Evolutionary conservation across 2,329 filamentous ascomycete species (phyloP).

Genomic region (Neonectria sp.): DNA sequence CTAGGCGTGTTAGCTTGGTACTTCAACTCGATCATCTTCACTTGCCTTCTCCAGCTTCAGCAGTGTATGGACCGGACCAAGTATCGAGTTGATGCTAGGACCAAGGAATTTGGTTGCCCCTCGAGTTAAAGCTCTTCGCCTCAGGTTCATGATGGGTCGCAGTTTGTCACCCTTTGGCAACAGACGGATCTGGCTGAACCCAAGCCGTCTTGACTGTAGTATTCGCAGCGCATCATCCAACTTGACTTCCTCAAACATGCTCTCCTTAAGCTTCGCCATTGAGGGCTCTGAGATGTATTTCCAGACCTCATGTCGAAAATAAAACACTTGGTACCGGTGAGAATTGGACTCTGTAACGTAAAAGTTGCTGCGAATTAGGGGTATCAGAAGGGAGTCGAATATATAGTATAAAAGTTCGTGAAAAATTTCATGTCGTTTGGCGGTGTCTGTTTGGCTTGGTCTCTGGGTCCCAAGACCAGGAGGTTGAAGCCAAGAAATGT

Average conservation of each 20-base stretch:
- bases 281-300: slow-evolving; percentile 81
- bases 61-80: slow-evolving; percentile 82
- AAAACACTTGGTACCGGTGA: slow-evolving; percentile 88
- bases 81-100: slow-evolving; percentile 62
- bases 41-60: slow-evolving; percentile 84
- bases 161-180: slow-evolving; percentile 85
- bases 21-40: neutral
- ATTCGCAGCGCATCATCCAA: slow-evolving; percentile 68
- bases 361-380: slow-evolving; percentile 88
- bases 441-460: slow-evolving; percentile 78
- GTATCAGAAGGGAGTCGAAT: slow-evolving; percentile 92
- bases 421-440: slow-evolving; percentile 85
- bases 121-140: slow-evolving; percentile 70
- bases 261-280: slow-evolving; percentile 74
- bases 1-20: slow-evolving; percentile 45
- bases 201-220: slow-evolving; percentile 75
- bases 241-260: slow-evolving; percentile 85
- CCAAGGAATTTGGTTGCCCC: slow-evolving; percentile 75
- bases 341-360: slow-evolving; percentile 93
- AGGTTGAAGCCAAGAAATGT: slow-evolving; percentile 81
- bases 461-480: slow-evolving; percentile 65
- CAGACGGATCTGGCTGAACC: slow-evolving; percentile 84
- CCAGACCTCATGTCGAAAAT: slow-evolving; percentile 97
- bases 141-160: slow-evolving; percentile 90
- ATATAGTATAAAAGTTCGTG: slow-evolving; percentile 91